Percentiles rank a stretch among this genome's conserved stretches.
These are phyloP conservation scores for Lyophyllum semitale DNA, from an alignment of 768 basidiomycete genomes.

Conservation along the genomic window DNA sequence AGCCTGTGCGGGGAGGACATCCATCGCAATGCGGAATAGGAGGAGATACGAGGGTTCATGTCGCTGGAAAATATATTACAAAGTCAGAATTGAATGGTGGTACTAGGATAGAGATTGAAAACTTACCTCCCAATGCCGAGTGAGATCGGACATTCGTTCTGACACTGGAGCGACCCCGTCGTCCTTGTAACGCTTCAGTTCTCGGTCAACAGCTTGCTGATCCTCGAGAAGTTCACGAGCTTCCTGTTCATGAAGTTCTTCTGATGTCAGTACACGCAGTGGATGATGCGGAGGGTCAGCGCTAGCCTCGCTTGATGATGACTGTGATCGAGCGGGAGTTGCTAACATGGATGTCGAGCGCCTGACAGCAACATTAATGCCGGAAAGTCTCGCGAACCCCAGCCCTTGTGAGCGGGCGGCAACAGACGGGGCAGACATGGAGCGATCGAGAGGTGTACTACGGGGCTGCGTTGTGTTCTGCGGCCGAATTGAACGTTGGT, in stretches of 20 bases:
- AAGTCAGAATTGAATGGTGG: neutral
- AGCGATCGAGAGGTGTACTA: neutral
- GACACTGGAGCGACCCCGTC: neutral
- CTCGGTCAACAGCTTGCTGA: neutral
- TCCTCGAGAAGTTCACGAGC: neutral
- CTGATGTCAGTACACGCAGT: neutral
- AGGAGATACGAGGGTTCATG: slow-evolving; percentile 13
- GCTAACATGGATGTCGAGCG: slow-evolving; percentile 4
- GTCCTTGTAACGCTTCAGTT: neutral
- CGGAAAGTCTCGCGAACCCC: neutral
- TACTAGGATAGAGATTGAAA: neutral
- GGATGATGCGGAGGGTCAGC: neutral
- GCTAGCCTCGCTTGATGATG: neutral
- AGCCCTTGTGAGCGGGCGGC: neutral
- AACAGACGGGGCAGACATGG: neutral
- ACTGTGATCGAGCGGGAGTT: neutral
- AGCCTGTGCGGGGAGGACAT: slow-evolving; percentile 28
- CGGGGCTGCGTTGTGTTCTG: neutral
- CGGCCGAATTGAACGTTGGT: neutral
- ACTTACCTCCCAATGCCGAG: slow-evolving; percentile 21
- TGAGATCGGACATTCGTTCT: neutral
- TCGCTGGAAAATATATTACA: neutral
- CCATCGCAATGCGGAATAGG: slow-evolving; percentile 20
- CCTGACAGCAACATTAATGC: slow-evolving; percentile 1
- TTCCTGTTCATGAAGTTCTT: neutral